These are phyloP conservation scores for Leptographium radiaticola DNA, from an alignment of 2,329 filamentous ascomycete species.

Conservation along the genomic window DNA sequence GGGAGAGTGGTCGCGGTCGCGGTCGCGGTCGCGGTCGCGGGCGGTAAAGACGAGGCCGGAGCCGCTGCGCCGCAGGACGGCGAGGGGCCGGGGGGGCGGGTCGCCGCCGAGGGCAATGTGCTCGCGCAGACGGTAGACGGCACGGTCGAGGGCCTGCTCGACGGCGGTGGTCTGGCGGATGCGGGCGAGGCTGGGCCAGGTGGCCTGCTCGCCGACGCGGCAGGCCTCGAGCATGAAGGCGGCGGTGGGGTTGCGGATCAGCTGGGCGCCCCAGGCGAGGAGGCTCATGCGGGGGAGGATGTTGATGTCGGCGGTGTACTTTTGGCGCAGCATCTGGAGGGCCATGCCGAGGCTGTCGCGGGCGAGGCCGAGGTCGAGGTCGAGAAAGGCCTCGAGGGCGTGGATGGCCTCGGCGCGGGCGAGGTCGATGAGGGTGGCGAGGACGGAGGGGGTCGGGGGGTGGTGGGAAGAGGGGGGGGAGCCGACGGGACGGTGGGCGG, in stretches of 20 bases:
- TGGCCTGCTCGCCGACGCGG: constrained; percentile 68
- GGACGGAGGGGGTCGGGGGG: too few species aligned
- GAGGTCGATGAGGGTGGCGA: constrained; percentile 55
- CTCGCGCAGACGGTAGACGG: constrained; percentile 55
- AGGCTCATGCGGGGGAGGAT: constrained; percentile 33
- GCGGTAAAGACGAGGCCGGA: too few species aligned
- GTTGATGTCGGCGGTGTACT: constrained; percentile 90
- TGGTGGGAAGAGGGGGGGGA: too few species aligned
- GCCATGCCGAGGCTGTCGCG: constrained; percentile 68
- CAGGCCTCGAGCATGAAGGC: constrained; percentile 79
- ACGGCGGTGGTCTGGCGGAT: constrained; percentile 82
- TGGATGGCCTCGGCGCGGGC: constrained; percentile 72
- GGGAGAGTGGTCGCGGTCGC: not conserved
- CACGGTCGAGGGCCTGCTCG: constrained; percentile 69
- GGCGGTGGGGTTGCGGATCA: constrained; percentile 71
- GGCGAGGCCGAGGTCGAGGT: constrained; percentile 68
- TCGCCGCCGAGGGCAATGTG: constrained; percentile 56
- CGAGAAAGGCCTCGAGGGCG: constrained; percentile 65
- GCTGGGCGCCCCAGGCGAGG: constrained; percentile 33
- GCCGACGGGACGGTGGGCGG: constrained; percentile 3
- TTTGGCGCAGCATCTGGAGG: constrained; percentile 72
- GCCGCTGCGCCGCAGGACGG: too few species aligned
- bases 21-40: not conserved
- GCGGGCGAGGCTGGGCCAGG: constrained; percentile 79
- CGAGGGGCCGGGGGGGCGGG: constrained; percentile 20